Conservation (phyloP, 768 basidiomycete genomes). For the Tephrocybe sp. region DNA sequence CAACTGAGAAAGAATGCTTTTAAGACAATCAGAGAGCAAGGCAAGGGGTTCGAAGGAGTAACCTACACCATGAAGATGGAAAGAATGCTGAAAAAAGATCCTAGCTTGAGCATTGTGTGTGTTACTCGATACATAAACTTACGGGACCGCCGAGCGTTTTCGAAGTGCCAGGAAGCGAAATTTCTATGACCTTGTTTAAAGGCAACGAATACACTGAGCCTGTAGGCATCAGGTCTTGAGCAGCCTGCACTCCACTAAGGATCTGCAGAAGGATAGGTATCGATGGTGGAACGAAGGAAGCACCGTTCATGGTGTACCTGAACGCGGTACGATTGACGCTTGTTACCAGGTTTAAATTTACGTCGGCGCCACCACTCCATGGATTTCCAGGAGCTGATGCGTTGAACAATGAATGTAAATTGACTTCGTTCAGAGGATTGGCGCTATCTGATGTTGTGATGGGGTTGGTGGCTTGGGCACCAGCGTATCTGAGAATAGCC, state of each 20-base stretch:
- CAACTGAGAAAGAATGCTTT: conserved; percentile 35
- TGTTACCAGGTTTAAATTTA: conserved; percentile 15
- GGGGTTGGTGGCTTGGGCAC: not conserved
- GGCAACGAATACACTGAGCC: conserved; percentile 39
- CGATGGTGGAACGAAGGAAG: conserved; percentile 26
- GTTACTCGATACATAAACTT: not conserved
- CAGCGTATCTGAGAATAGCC: conserved; percentile 14
- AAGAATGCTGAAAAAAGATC: conserved; percentile 17
- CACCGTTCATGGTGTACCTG: conserved; percentile 30
- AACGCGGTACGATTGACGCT: conserved; percentile 7
- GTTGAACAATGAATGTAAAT: conserved; percentile 10
- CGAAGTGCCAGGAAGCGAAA: conserved; percentile 30
- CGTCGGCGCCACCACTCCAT: conserved; percentile 12
- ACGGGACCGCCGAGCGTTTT: conserved; percentile 27
- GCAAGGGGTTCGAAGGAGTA: not conserved
- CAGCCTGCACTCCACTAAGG: conserved; percentile 35
- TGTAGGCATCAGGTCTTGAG: conserved; percentile 32
- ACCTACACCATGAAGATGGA: conserved; percentile 28
- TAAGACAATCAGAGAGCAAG: not conserved
- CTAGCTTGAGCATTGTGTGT: too few species aligned
- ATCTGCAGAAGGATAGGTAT: conserved; percentile 45
- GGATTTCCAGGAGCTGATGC: conserved; percentile 9
- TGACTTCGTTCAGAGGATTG: conserved; percentile 5
- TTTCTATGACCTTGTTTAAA: conserved; percentile 39
- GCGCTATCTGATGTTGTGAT: not conserved